Conservation (phyloP, 495 filamentous ascomycete species). For the Neurospora sublineolata region DNA sequence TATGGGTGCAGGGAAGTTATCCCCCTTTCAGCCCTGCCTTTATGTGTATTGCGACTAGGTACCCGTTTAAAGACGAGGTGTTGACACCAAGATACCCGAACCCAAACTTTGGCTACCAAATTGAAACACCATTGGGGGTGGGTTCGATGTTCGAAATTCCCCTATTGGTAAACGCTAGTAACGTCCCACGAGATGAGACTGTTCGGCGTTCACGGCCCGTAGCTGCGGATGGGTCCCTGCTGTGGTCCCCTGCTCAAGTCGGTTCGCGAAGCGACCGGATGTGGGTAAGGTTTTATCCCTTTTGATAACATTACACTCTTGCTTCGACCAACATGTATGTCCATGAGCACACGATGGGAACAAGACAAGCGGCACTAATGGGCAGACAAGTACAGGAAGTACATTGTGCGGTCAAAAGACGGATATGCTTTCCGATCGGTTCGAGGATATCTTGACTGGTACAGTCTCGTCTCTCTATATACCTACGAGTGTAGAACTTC, state of each 20-base stretch:
- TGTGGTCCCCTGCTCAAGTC: neutral
- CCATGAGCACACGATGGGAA: neutral
- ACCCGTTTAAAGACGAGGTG: conserved; percentile 2
- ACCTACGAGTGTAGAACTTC: neutral
- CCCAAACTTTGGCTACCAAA: neutral
- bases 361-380: neutral
- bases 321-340: neutral
- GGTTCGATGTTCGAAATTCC: conserved; percentile 9
- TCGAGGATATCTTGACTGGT: neutral
- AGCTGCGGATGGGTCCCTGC: conserved; percentile 5
- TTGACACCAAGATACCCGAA: conserved; percentile 10
- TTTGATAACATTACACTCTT: neutral
- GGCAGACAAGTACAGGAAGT: neutral
- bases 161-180: conserved; percentile 19
- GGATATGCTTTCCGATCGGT: neutral
- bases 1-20: neutral
- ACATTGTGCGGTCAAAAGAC: neutral
- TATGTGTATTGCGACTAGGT: neutral
- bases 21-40: conserved; percentile 16
- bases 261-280: neutral
- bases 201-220: conserved; percentile 16
- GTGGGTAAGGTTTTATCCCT: neutral
- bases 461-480: neutral
- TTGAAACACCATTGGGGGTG: neutral
- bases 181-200: conserved; percentile 12